phyloP scores from a whole-genome alignment of 2,329 filamentous ascomycete species.

The Cercospora canescens region DNA sequence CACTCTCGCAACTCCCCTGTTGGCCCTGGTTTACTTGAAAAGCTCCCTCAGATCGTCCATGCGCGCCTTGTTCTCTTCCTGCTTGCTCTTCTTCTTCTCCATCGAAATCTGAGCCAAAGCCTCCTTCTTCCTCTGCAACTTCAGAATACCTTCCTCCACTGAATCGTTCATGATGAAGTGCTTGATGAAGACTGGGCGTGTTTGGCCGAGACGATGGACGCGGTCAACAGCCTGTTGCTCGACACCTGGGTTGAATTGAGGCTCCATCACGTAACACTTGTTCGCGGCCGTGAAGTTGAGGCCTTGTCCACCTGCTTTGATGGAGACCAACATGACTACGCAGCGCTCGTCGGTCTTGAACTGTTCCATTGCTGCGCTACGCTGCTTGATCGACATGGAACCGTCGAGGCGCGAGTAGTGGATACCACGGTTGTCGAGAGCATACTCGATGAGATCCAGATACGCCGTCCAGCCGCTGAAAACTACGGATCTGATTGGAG shows the following conservation, averaged over 20 bases:
- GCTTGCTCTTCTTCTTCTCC: slow-evolving; percentile 59
- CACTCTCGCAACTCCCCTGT: not conserved
- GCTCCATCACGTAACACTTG: slow-evolving; percentile 95
- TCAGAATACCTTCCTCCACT: slow-evolving; percentile 92
- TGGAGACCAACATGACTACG: slow-evolving; percentile 84
- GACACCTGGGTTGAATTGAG: slow-evolving; percentile 93
- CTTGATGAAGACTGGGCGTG: slow-evolving; percentile 79
- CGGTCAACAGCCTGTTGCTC: slow-evolving; percentile 94
- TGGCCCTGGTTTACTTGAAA: slow-evolving; percentile 43
- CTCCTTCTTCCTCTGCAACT: slow-evolving; percentile 89
- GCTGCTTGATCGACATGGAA: slow-evolving; percentile 74
- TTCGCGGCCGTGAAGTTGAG: slow-evolving; percentile 86
- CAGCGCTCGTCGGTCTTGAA: slow-evolving; percentile 74
- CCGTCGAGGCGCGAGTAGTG: slow-evolving; percentile 82
- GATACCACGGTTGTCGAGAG: slow-evolving; percentile 68
- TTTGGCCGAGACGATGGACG: slow-evolving; percentile 88
- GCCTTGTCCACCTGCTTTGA: slow-evolving; percentile 87
- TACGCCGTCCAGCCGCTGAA: slow-evolving; percentile 97
- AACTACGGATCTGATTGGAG: slow-evolving; percentile 78
- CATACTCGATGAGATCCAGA: slow-evolving; percentile 85
- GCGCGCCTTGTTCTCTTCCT: slow-evolving; percentile 64
- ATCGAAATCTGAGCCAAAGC: slow-evolving; percentile 85
- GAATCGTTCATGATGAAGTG: slow-evolving; percentile 87
- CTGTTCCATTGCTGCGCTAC: slow-evolving; percentile 71
- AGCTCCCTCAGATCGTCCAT: slow-evolving; percentile 62